Conservation (phyloP, 2,329 filamentous ascomycete species). For the Fusarium tricinctum region DNA sequence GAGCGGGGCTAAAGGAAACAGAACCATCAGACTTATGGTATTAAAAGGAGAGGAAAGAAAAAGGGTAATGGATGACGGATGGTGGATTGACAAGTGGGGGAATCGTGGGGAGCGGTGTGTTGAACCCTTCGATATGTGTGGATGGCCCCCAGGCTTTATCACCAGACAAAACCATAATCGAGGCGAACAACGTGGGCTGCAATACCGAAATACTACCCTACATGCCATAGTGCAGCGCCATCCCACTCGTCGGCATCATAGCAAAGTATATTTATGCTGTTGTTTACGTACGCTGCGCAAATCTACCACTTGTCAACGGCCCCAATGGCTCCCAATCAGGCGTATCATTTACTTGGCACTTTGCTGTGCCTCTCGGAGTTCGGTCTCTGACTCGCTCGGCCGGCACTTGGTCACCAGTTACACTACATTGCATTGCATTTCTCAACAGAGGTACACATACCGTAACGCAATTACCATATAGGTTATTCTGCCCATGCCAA, state of each 20-base stretch:
- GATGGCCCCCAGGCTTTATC: constrained; percentile 39
- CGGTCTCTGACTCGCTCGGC: constrained; percentile 40
- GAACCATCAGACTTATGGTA: constrained; percentile 33
- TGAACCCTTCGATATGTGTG: constrained; percentile 34
- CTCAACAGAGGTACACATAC: no score
- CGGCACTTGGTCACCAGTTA: constrained; percentile 38
- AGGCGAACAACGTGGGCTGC: constrained; percentile 35
- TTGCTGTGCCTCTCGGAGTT: constrained; percentile 25
- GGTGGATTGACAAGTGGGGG: constrained; percentile 40
- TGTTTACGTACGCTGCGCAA: neutral
- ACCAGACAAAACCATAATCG: constrained; percentile 29
- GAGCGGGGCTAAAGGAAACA: constrained; percentile 40
- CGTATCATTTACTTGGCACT: constrained; percentile 7
- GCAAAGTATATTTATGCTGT: constrained; percentile 5
- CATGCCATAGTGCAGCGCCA: constrained; percentile 14
- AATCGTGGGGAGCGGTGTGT: constrained; percentile 49
- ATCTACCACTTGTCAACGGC: neutral
- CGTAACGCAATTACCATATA: constrained; percentile 2
- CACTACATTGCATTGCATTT: neutral
- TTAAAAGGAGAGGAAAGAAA: constrained; percentile 29
- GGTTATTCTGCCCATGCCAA: constrained; percentile 9
- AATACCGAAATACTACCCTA: constrained; percentile 33
- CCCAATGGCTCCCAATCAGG: constrained; percentile 15
- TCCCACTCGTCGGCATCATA: constrained; percentile 39
- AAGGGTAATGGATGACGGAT: constrained; percentile 13